phyloP scores from a whole-genome alignment of 2,329 filamentous ascomycete species.

The Clonostachys sp. region DNA sequence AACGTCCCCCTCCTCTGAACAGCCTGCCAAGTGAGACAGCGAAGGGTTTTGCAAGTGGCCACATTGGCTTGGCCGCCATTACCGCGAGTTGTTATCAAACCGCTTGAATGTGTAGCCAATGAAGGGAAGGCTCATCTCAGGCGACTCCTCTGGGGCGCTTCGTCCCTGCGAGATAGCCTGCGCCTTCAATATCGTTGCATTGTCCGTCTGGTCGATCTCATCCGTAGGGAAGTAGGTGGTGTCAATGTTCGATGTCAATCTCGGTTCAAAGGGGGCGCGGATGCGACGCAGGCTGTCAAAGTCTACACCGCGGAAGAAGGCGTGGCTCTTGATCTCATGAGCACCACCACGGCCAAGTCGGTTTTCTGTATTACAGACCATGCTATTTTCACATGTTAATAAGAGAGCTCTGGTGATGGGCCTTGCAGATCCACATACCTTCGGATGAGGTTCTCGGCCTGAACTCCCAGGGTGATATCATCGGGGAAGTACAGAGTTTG shows the following conservation, averaged over 20 bases:
- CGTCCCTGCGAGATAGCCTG: slow-evolving; percentile 70
- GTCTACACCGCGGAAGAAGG: slow-evolving; percentile 95
- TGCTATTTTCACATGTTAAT: slow-evolving; percentile 42
- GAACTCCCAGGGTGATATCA: slow-evolving; percentile 81
- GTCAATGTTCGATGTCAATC: slow-evolving; percentile 87
- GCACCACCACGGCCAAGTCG: slow-evolving; percentile 84
- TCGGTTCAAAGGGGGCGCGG: slow-evolving; percentile 92
- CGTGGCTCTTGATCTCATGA: slow-evolving; percentile 87
- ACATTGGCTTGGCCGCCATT: slow-evolving; percentile 14
- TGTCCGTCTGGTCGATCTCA: slow-evolving; percentile 96
- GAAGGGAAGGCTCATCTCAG: slow-evolving; percentile 90
- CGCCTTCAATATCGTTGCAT: slow-evolving; percentile 78
- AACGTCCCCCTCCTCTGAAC: too few species aligned
- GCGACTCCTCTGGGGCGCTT: slow-evolving; percentile 65
- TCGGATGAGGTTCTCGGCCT: slow-evolving; percentile 89
- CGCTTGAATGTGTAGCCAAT: slow-evolving; percentile 76
- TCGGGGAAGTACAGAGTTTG: slow-evolving; percentile 95
- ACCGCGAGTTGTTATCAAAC: slow-evolving; percentile 72
- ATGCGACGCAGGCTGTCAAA: slow-evolving; percentile 92
- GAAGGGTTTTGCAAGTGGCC: too few species aligned
- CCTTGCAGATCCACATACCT: slow-evolving; percentile 51
- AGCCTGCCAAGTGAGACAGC: too few species aligned
- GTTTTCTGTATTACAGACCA: slow-evolving; percentile 91
- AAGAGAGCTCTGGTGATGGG: too few species aligned
- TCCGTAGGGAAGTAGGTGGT: slow-evolving; percentile 99